Conservation (phyloP, 2,329 filamentous ascomycete species). For the Hypoxylon sp. region DNA sequence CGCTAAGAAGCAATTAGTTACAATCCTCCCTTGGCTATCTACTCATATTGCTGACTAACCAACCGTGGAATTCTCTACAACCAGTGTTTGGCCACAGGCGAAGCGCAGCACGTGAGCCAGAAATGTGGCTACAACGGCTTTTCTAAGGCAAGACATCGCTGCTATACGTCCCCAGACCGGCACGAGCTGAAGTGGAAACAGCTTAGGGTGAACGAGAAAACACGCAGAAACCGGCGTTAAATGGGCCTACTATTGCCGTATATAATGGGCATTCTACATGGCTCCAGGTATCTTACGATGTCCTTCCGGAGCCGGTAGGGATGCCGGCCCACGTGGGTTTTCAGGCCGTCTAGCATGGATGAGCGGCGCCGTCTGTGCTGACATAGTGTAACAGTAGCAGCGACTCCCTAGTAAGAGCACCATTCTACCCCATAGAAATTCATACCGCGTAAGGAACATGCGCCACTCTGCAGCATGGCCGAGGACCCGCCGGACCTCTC, state of each 20-base stretch:
- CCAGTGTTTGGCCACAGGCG: constrained; percentile 30
- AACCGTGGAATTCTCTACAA: constrained; percentile 30
- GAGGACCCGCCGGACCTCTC: constrained; percentile 16
- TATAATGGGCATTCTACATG: constrained; percentile 26
- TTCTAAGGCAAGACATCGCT: constrained; percentile 31
- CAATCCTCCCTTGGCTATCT: background rate
- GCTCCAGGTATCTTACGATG: constrained; percentile 33
- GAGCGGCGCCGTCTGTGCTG: constrained; percentile 19
- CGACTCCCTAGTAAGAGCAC: constrained; percentile 17
- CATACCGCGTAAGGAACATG: constrained; percentile 13
- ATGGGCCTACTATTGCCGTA: constrained; percentile 20
- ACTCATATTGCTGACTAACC: constrained; percentile 19
- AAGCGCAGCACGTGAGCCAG: constrained; percentile 18
- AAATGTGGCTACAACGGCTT: constrained; percentile 19
- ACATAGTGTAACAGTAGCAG: constrained; percentile 39
- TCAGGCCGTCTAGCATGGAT: constrained; percentile 31
- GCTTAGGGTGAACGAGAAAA: constrained; percentile 15
- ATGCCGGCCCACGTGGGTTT: constrained; percentile 25
- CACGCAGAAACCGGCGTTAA: background rate
- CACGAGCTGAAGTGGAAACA: constrained; percentile 6
- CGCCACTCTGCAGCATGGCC: constrained; percentile 29
- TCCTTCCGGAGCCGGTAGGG: constrained; percentile 27
- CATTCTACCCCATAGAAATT: constrained; percentile 14
- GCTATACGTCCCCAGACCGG: constrained; percentile 23
- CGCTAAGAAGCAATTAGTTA: constrained; percentile 19